Base-by-base conservation (phyloP, 305 asterid species). In the Andrographis paniculata region DNA sequence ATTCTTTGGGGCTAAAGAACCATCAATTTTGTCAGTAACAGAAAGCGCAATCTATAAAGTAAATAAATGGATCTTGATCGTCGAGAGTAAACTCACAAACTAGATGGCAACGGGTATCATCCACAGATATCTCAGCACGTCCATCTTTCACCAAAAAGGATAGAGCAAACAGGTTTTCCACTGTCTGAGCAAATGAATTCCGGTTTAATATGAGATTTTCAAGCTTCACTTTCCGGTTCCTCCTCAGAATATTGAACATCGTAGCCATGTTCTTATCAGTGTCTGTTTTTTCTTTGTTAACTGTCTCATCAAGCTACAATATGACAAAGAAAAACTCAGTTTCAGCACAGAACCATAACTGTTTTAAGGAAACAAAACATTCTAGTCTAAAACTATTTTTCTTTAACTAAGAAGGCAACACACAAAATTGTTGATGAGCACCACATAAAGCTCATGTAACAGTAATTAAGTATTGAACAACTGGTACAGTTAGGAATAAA, bases 181-280 rank as follows among this genome's bases (percentile, higher is more conserved):
- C 94, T 27, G 98, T 82, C 66, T 86, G 94, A 18, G 98, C 86
- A 64, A 85, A 91, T 38, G 82, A 91, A 17, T 59, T 71, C 64
- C 84, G 61, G 57, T 83, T 80, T 59, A 91, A 42, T 44, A 86
- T 70, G 30, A 91, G 69, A 58, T 74, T 73, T 67, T 91, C 95
- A 33, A 91, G 87, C 65, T 67, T 65, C 46, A 66, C 84, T 46
- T 69, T 70, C 55, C 75, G 73, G 18, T 83, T 63, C 66, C 65
- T 80, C 65, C 74, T 76, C 62, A 91, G 60, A 52, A 86, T 72
- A 50, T 66, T 64, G 68, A 86, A 91, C 89, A 91, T 86, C 17
- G 70, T 65, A 21, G 84, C 92, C 99, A 91, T 86, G 59, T 91
- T 83, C 72, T 73, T 83, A 61, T 91, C 95, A n/a, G 99, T 91